phyloP scores from a whole-genome alignment of 257 asterid genomes.

The Capsicum chinense region DNA sequence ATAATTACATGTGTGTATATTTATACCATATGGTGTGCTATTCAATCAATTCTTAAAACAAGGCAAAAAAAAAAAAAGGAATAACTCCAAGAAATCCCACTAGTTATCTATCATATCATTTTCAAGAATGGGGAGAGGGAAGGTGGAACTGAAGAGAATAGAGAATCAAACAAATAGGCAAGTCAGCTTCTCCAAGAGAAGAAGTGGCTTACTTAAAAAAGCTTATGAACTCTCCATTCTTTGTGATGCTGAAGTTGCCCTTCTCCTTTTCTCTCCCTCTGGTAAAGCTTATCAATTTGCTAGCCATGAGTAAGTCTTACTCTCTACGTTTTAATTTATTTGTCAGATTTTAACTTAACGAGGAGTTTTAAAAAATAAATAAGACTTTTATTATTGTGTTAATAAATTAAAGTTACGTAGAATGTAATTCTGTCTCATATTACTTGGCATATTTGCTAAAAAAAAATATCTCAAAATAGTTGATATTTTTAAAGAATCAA shows the following conservation, averaged over 20 bases:
- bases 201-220: conserved; percentile 22
- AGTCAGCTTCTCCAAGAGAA: conserved; percentile 15
- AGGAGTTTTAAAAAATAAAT: too few relatives aligned
- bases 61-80: neutral
- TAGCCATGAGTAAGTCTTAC: conserved; percentile 47
- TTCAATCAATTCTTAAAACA: neutral
- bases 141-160: conserved; percentile 53
- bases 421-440: too few relatives aligned
- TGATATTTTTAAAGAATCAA: too few relatives aligned
- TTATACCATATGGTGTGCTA: neutral
- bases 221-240: conserved; percentile 16
- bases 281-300: conserved; percentile 54
- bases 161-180: conserved; percentile 11
- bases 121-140: conserved; percentile 61
- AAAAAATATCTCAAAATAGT: too few relatives aligned
- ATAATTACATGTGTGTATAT: neutral
- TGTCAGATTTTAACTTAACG: too few relatives aligned
- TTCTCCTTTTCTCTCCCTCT: conserved; percentile 50
- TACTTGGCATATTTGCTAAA: too few relatives aligned
- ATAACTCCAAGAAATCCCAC: neutral
- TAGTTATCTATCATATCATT: neutral
- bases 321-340: too few relatives aligned
- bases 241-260: conserved; percentile 26
- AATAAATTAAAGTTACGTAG: too few relatives aligned
- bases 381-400: too few relatives aligned